phyloP scores from a whole-genome alignment of 208 protist genomes.

The Hexamita inflata region DNA sequence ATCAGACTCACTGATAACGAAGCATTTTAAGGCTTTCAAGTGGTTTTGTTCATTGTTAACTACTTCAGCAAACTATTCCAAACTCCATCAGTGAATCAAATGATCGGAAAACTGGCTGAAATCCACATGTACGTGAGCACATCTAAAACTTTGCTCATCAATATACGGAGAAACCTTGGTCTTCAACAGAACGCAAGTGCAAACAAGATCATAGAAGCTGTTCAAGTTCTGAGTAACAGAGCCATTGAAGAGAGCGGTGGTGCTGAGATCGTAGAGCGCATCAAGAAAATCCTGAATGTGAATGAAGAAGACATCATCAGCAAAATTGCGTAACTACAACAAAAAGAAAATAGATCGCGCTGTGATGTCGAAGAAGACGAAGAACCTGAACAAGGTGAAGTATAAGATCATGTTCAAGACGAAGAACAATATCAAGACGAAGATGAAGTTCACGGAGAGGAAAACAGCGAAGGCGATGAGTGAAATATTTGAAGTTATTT shows the following conservation, averaged over 20 bases:
- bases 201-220: constrained; percentile 8
- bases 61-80: constrained; percentile 13
- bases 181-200: neutral
- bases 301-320: too few species aligned
- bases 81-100: neutral
- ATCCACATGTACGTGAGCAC: neutral
- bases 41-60: constrained; percentile 5
- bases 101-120: neutral
- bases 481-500: too few species aligned
- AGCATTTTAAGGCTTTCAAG: neutral
- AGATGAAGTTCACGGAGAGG: too few species aligned
- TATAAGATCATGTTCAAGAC: too few species aligned
- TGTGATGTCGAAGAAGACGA: too few species aligned
- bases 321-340: too few species aligned
- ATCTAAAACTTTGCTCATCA: neutral
- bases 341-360: too few species aligned
- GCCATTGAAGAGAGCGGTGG: neutral
- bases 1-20: constrained; percentile 1
- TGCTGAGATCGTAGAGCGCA: too few species aligned
- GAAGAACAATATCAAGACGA: too few species aligned
- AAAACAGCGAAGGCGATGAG: too few species aligned
- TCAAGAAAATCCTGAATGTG: too few species aligned
- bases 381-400: too few species aligned
- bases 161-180: neutral
- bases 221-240: neutral